phyloP scores from a whole-genome alignment of 139 green algal genomes.

The Yamagishiella unicocca region DNA sequence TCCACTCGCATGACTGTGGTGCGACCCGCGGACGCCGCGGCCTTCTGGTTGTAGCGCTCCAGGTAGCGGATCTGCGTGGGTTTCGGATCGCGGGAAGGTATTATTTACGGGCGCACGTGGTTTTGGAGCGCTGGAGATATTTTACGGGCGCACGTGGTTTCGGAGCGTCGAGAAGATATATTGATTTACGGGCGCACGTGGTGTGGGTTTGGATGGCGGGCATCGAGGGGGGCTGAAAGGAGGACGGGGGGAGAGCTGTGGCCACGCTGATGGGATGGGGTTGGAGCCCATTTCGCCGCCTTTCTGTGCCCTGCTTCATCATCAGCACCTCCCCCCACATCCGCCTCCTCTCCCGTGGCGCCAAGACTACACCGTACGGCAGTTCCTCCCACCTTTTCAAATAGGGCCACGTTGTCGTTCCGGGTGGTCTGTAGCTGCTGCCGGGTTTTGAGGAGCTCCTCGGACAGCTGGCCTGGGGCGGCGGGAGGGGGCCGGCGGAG shows the following conservation, averaged over 20 bases:
- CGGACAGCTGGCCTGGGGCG: slow-evolving; percentile 22
- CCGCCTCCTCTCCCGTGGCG: neutral
- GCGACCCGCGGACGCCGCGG: neutral
- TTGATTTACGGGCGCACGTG: too few species aligned
- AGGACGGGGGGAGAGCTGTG: too few species aligned
- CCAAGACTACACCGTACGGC: neutral
- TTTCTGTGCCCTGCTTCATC: neutral
- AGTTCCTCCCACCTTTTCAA: slow-evolving; percentile 58
- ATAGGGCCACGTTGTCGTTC: slow-evolving; percentile 65
- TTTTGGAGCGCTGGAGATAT: too few species aligned
- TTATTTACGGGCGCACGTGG: too few species aligned
- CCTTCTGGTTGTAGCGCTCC: slow-evolving; percentile 59
- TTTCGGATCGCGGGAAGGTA: too few species aligned
- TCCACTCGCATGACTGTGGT: slow-evolving; percentile 47
- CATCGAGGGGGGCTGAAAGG: too few species aligned
- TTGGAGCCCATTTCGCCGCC: neutral
- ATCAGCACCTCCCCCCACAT: neutral
- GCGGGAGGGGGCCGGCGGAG: neutral
- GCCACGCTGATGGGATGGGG: neutral
- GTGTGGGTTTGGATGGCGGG: too few species aligned
- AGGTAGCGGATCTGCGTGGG: slow-evolving; percentile 63
- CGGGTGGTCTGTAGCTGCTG: slow-evolving; percentile 47
- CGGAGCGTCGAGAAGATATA: too few species aligned
- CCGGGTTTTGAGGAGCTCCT: slow-evolving; percentile 38
- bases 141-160: too few species aligned